Evolutionary conservation across 169 alveolate species (phyloP).

Genomic region (Nephromyces sp.): DNA sequence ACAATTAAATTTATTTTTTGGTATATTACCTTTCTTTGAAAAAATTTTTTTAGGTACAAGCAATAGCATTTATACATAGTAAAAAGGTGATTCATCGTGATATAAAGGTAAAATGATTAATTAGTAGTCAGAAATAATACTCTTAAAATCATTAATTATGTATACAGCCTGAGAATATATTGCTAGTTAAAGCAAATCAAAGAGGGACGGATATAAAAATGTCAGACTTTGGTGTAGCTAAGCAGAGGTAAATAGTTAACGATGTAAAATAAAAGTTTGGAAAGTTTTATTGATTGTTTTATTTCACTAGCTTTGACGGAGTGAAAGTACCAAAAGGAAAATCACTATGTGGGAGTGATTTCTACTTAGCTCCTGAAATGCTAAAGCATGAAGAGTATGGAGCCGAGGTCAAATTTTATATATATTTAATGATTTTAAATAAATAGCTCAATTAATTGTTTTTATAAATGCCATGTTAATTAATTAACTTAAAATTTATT

Average conservation of each 20-base stretch:
- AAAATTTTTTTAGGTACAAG: slow-evolving; percentile 3
- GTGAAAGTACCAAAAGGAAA: slow-evolving; percentile 25
- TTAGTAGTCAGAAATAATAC: not conserved
- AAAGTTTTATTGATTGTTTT: not conserved
- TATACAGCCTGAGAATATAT: slow-evolving; percentile 25
- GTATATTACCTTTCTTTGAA: not conserved
- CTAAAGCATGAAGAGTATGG: slow-evolving; percentile 37
- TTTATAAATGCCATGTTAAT: no score
- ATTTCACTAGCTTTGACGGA: not conserved
- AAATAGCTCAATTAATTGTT: no score
- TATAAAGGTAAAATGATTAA: slow-evolving; percentile 4
- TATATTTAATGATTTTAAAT: not conserved
- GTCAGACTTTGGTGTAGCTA: slow-evolving; percentile 49
- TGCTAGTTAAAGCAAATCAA: slow-evolving; percentile 1
- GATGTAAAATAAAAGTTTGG: not conserved
- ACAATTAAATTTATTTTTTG: not conserved
- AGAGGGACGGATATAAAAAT: slow-evolving; percentile 10
- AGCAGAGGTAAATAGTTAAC: slow-evolving; percentile 1
- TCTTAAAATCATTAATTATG: not conserved
- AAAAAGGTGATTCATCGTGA: slow-evolving; percentile 29
- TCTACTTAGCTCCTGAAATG: slow-evolving; percentile 47
- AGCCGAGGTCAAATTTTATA: not conserved
- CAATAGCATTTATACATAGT: slow-evolving; percentile 17
- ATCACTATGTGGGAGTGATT: slow-evolving; percentile 49
- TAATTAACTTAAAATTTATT: no score